Evolutionary conservation across 73 alveolate species (phyloP).

Genomic region (Blepharisma japonicum): DNA sequence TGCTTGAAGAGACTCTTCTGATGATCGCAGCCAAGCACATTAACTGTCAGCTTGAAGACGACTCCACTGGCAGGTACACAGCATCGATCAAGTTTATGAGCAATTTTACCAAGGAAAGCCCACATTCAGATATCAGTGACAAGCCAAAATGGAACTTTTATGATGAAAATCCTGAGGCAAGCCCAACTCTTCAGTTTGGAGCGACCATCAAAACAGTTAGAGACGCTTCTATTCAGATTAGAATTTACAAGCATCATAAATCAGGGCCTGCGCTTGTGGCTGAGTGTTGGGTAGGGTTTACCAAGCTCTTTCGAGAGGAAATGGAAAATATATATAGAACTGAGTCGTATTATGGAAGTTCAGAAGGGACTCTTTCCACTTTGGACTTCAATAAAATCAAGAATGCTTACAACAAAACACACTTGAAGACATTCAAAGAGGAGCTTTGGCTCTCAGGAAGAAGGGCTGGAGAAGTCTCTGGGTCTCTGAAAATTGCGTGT

Average conservation of each 20-base stretch:
- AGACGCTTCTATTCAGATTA: conserved; percentile 23
- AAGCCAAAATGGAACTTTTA: too few species aligned
- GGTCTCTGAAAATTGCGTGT: conserved; percentile 30
- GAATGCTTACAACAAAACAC: neutral
- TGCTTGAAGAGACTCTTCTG: too few species aligned
- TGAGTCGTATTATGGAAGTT: conserved; percentile 29
- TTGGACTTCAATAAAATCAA: conserved; percentile 27
- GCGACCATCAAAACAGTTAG: conserved; percentile 11
- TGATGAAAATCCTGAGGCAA: too few species aligned
- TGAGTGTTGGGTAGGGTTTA: conserved; percentile 45
- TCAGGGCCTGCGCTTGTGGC: conserved; percentile 30
- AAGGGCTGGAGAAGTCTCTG: conserved; percentile 41
- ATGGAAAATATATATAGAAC: conserved; percentile 42
- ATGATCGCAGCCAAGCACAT: too few species aligned
- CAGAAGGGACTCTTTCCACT: conserved; percentile 8
- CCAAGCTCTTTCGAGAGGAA: conserved; percentile 39
- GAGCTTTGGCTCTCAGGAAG: conserved; percentile 50
- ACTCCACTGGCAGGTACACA: too few species aligned
- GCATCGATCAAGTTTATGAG: too few species aligned
- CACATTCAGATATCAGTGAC: too few species aligned
- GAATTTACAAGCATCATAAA: conserved; percentile 23
- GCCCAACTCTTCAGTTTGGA: conserved; percentile 1
- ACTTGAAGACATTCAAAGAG: conserved; percentile 39
- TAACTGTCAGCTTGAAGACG: too few species aligned
- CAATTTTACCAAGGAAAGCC: too few species aligned